Evolutionary conservation across 2,329 filamentous ascomycete genomes (phyloP).

Genomic region (Microcyclospora tardicrescens): DNA sequence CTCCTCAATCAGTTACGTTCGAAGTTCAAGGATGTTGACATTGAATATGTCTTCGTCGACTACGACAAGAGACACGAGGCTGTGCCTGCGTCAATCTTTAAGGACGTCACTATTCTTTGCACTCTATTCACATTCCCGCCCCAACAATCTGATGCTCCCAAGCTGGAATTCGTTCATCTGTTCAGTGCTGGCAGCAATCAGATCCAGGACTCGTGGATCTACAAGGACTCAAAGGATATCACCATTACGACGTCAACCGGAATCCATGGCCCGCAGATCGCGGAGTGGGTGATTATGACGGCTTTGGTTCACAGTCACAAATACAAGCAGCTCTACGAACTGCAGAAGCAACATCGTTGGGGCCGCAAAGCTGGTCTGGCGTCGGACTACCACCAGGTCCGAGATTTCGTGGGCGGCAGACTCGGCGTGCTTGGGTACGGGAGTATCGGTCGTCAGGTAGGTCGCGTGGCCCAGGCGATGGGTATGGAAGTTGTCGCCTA

Average conservation of each 20-base stretch:
- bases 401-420: conserved; percentile 45
- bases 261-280: conserved; percentile 51
- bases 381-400: conserved; percentile 19
- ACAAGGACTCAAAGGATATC: conserved; percentile 36
- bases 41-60: conserved; percentile 27
- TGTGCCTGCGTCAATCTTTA: conserved; percentile 25
- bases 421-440: conserved; percentile 51
- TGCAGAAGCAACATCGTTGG: conserved; percentile 47
- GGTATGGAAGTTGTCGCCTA: conserved; percentile 65
- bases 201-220: conserved; percentile 39
- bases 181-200: conserved; percentile 47
- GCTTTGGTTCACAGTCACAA: conserved; percentile 44
- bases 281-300: conserved; percentile 55
- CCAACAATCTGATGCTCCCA: conserved; percentile 22
- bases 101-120: conserved; percentile 33
- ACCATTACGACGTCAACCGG: conserved; percentile 43
- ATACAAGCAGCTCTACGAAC: conserved; percentile 42
- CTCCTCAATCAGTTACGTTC: conserved; percentile 26
- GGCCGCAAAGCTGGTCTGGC: conserved; percentile 15
- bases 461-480: conserved; percentile 25
- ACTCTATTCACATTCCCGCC: conserved; percentile 36
- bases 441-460: conserved; percentile 46
- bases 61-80: conserved; percentile 3
- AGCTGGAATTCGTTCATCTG: conserved; percentile 41
- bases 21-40: conserved; percentile 34